These are phyloP conservation scores for Fusarium humuli DNA, from an alignment of 2,329 filamentous ascomycete species.

Conservation along the genomic window DNA sequence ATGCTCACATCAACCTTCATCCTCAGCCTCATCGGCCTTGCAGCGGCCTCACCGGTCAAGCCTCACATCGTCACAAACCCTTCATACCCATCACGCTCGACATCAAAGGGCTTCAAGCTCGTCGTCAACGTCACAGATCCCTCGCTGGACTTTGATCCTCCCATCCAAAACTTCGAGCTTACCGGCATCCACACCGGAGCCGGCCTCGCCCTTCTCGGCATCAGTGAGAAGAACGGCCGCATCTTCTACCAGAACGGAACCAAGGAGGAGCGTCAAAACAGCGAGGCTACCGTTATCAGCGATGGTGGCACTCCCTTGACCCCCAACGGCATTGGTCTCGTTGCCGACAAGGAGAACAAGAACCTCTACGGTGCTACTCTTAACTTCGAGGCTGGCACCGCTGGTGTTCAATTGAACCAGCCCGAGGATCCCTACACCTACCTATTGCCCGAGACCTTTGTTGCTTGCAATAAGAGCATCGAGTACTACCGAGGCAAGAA, in stretches of 20 bases:
- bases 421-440: constrained; percentile 43
- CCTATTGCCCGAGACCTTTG: constrained; percentile 52
- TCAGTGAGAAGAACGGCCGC: constrained; percentile 44
- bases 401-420: constrained; percentile 50
- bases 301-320: constrained; percentile 56
- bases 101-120: constrained; percentile 55
- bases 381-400: constrained; percentile 53
- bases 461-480: constrained; percentile 58
- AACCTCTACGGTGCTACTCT: constrained; percentile 49
- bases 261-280: constrained; percentile 48
- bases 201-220: constrained; percentile 54
- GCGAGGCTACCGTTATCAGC: constrained; percentile 52
- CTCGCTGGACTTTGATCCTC: constrained; percentile 53
- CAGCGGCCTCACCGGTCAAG: constrained; percentile 39
- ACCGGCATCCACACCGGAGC: constrained; percentile 58
- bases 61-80: constrained; percentile 29
- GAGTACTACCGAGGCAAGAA: constrained; percentile 55
- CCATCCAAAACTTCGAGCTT: constrained; percentile 56
- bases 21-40: constrained; percentile 44
- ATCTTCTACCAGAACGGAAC: constrained; percentile 65
- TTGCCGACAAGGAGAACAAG: constrained; percentile 46
- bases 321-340: constrained; percentile 53
- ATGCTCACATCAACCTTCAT: constrained; percentile 44
- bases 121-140: constrained; percentile 59
- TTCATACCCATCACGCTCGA: constrained; percentile 27